Evolutionary conservation across 371 early-diverging fungal species (phyloP).

Genomic region (Mucor saturninus): DNA sequence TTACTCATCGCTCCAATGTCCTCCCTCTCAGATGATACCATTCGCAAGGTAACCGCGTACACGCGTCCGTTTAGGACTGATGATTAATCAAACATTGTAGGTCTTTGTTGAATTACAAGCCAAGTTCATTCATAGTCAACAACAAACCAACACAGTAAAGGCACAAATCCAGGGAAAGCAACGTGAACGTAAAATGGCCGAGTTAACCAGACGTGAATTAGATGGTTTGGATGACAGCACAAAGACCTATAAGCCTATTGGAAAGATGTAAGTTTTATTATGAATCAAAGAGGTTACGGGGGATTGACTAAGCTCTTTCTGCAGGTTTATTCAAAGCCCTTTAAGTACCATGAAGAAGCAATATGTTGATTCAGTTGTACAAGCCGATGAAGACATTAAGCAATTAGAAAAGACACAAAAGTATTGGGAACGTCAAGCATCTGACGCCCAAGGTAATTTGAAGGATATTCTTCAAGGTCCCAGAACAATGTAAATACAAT

Average conservation of each 20-base stretch:
- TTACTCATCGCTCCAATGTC: slow-evolving; percentile 29
- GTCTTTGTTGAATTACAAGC: slow-evolving; percentile 69
- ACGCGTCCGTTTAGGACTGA: not conserved
- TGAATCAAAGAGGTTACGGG: not conserved
- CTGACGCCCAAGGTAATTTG: slow-evolving; percentile 72
- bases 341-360: slow-evolving; percentile 60
- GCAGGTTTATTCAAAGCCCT: slow-evolving; percentile 70
- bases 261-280: slow-evolving; percentile 68
- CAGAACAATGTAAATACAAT: slow-evolving; percentile 28
- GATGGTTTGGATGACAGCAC: slow-evolving; percentile 60
- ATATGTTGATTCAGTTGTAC: slow-evolving; percentile 50
- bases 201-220: slow-evolving; percentile 75
- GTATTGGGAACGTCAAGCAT: slow-evolving; percentile 70
- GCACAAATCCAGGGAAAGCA: slow-evolving; percentile 72
- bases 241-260: slow-evolving; percentile 75
- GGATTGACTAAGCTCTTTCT: not conserved
- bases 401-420: slow-evolving; percentile 78
- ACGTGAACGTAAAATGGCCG: slow-evolving; percentile 74
- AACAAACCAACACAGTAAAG: slow-evolving; percentile 68
- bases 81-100: slow-evolving; percentile 27
- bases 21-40: slow-evolving; percentile 51
- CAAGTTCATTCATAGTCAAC: slow-evolving; percentile 64
- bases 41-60: slow-evolving; percentile 38
- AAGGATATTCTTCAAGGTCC: slow-evolving; percentile 68
- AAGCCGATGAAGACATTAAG: slow-evolving; percentile 58